Base-by-base conservation (phyloP, 225 moss, liverwort and hornwort species). In the Asterella californica region DNA sequence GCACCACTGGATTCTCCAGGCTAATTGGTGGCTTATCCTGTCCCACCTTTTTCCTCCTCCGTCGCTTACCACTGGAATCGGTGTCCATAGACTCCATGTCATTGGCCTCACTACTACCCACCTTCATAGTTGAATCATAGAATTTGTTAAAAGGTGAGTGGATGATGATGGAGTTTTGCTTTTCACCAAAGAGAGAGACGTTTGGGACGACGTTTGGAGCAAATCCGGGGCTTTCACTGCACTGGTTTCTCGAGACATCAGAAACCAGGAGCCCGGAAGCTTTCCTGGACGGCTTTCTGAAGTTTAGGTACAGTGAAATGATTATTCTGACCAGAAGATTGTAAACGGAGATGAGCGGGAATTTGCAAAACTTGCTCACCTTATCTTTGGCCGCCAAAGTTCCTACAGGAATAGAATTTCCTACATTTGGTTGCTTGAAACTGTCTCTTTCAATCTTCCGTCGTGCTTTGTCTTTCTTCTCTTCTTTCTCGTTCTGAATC, bases 1-100 rank as follows among this genome's bases (percentile, higher is more conserved):
- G 61, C 77, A 94, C 88, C 70, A 91, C 90, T 49, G 91, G 94
- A 78, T 94, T 96, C 62, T 96, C 91, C 76, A 91, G 80, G 74
- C 84, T 86, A 76, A 81, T 80, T 59, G 84, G 87, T 57, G 78
- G 75, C 68, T 89, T 90, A 77, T 89, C 90, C 78, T 86, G 90
- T 45, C 85, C 88, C 75, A 87, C 86, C 78, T 90, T 93, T 79
- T 89, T 85, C 76, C 91, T 90, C 67, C 88, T 90, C 82, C 76
- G 84, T 48, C 78, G 79, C 79, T 96, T 92, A 73, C 90, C 91
- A 78, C 87, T 93, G 3, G 95, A 95, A 79, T 92, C 91, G 22
- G 93, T 93, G 69, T 95, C 92, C 61, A 93, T 85, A 49, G 93
- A 95, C 74, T 95, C 95, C 95, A 92, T 92, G 76, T 95, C 93